Evolutionary conservation across 2,329 filamentous ascomycete species (phyloP), one percentile per base, ranked within the genome.

Genomic region (Verticillium zaregamsianum): DNA sequence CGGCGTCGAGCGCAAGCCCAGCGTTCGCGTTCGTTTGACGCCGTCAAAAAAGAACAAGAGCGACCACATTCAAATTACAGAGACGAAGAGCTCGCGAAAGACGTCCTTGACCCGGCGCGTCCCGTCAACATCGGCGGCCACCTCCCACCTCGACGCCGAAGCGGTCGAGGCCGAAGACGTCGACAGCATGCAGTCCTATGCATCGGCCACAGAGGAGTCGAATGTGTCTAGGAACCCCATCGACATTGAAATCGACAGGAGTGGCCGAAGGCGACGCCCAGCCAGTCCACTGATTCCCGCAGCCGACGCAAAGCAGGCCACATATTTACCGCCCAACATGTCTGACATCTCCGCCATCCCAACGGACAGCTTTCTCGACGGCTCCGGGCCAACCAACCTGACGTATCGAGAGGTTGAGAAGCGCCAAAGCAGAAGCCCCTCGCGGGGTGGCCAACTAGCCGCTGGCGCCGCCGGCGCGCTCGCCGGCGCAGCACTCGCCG

Each of bases 331-430:
- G 37, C 82, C 86, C 14, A 86, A 86, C 67, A 80, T 87, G 58
- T 97, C 94, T 3, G 94, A 97, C 70, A 91, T 98, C 58, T 98
- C 94, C 80, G 75, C 91, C 82, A 87, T 87, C 59, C 84, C 84
- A 14, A 81, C 81, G 20, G 83, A 87, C 70, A 87, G 84, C 70
- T 87, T 87, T 63, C 75, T 87, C 8, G 85, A 87, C 68, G 84
- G 83, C n/a, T 82, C 82, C 5, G 82, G 81, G 2, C 78, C 77
- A 4, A 73, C 74, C 25, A 78, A 72, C 0, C 67, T 65, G 58
- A 69, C 70, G 49, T 59, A 32, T 20, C 71, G 68, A 6, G 69
- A 75, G 15, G 61, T 66, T 40, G 72, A 74, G 61, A 68, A 71
- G 40, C 79, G 74, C 59, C 75, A 76, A 63, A 76, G 76, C 61